Base-by-base conservation (phyloP, 306 rosid species). In the Medicago truncatula region DNA sequence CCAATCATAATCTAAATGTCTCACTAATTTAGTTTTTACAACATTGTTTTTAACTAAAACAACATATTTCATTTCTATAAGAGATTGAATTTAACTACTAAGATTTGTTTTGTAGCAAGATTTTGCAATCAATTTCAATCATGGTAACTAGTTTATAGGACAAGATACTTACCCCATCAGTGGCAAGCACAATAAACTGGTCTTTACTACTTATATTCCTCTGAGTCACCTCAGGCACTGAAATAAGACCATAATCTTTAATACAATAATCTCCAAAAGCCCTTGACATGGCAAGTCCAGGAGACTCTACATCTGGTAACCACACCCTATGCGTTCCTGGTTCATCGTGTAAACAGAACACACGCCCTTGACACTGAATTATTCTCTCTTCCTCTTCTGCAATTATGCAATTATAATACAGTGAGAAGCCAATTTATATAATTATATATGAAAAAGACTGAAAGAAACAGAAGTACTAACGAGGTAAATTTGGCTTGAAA, bases 321-420 rank as follows among this genome's bases (percentile, higher is more conserved):
- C 98, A 95, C 21, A 95, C 84, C 70, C 98, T 66, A 16, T 87
- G 91, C 62, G 90, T 95, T 13, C 97, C 98, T 0, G 97, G 97
- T 31, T 95, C 98, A 25, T 95, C 98, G 0, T 81, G 28, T 73
- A 92, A 75, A 77, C 97, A 86, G 83, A 90, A 92, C 47, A 95
- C 96, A 0, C 96, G 80, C 36, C 98, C 98, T 31, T 83, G 86
- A 72, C 96, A 87, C 84, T 89, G 74, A 23, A n/a, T 74, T 83
- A 95, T 95, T 80, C 98, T 79, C 91, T 95, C 98, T 41, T 78
- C 90, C 79, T 95, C 98, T 83, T 90, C 98, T 95, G 86, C 78
- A 83, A 65, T 46, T 23, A 34, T 56, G 54, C 21, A 15, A 40
- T 70, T 59, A 28, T 31, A 73, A 39, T 72, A 25, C 4, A 41